These are phyloP conservation scores for Taphrina confusa DNA, from an alignment of 1,139 yeast genomes.

Conservation along the genomic window DNA sequence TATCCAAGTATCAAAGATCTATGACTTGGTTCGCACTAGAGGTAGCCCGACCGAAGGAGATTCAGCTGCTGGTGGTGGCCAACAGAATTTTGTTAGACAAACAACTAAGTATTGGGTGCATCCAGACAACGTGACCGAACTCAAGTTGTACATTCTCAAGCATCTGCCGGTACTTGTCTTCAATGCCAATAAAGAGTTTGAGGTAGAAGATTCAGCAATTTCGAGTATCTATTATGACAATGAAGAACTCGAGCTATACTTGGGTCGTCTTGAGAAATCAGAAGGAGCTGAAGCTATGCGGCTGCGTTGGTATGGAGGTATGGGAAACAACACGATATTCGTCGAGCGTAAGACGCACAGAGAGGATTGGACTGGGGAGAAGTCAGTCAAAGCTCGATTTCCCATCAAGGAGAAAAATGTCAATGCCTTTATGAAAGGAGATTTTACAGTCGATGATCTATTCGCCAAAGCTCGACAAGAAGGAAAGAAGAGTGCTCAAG, in stretches of 20 bases:
- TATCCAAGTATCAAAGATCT: slow-evolving; percentile 82
- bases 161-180: slow-evolving; percentile 95
- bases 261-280: slow-evolving; percentile 90
- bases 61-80: slow-evolving; percentile 93
- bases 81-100: slow-evolving; percentile 96
- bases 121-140: slow-evolving; percentile 97
- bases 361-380: slow-evolving; percentile 99
- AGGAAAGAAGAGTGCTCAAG: slow-evolving; percentile 81
- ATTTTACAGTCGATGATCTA: slow-evolving; percentile 80
- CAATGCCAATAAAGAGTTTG: slow-evolving; percentile 94
- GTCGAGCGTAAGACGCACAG: slow-evolving; percentile 97
- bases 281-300: slow-evolving; percentile 99
- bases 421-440: slow-evolving; percentile 78
- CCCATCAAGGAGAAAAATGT: slow-evolving; percentile 87
- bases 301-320: slow-evolving; percentile 98
- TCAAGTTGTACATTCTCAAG: slow-evolving; percentile 84
- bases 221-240: slow-evolving; percentile 95
- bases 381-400: slow-evolving; percentile 95
- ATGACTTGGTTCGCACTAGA: slow-evolving; percentile 89
- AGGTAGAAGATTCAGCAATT: slow-evolving; percentile 89
- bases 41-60: slow-evolving; percentile 95
- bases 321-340: slow-evolving; percentile 87
- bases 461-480: slow-evolving; percentile 91
- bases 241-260: slow-evolving; percentile 80
- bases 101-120: slow-evolving; percentile 99